Base-by-base conservation (phyloP, 2,329 filamentous ascomycete species). In the Penicillium sp. region DNA sequence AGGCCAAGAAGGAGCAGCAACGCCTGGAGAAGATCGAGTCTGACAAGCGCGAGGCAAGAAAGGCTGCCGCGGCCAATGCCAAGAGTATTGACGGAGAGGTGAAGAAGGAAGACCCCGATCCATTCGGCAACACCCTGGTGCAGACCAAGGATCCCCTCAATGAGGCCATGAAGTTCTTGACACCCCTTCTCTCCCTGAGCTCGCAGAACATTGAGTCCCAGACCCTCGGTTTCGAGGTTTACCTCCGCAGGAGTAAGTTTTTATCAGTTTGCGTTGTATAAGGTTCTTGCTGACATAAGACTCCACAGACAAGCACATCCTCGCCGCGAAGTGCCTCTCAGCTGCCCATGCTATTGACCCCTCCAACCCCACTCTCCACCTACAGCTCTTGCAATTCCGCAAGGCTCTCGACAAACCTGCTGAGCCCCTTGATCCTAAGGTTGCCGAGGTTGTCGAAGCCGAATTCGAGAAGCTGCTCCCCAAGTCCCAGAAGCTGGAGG, bases 81-180 rank as follows among this genome's bases (percentile, higher is more conserved):
- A 89, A 87, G 57, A 78, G 80, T 54, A 62, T 69, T 18, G 75
- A 77, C 51, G 81, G 79, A 14, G 84, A 86, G 60, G 77, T 81
- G 9, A 94, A 92, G 80, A 96, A 96, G 80, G 89, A 90, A 75
- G 94, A 99, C 65, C 84, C 89, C 20, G 94, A 99, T 73, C 93
- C 94, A 25, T 80, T 89, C 29, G 94, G 95, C 40, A 78, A 86
- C 64, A 90, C 89, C 73, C 81, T 97, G 55, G 85, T 90, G 18
- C 85, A 89, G 57, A 96, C 93, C 4, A 83, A 86, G 55, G 88
- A 94, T 53, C 93, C 94, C 8, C 77, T 99, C 43, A 87, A 86
- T 46, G 92, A 94, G 67, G 91, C 91, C 3, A 89, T 91, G 80
- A 96, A 93, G 73, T 96, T 94, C 71, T 74, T 99, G 54, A 80